phyloP scores from a whole-genome alignment of 2,329 filamentous ascomycete species.

The Aspergillus fischeri region DNA sequence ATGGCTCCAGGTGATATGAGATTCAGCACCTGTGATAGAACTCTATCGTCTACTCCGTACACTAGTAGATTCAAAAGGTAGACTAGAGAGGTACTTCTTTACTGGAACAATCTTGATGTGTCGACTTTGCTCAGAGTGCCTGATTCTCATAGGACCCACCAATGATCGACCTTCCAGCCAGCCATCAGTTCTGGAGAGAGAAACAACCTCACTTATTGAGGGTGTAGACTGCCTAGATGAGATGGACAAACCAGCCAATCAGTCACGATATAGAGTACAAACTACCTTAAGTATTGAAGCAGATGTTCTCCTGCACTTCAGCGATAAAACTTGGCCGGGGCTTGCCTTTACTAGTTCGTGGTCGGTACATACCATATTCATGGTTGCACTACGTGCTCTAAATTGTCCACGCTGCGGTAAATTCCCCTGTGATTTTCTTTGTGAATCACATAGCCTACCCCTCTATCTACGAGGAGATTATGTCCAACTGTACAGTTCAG shows the following conservation, averaged over 20 bases:
- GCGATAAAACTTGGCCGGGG: no score
- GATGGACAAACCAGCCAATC: neutral
- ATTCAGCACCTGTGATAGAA: neutral
- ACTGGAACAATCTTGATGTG: neutral
- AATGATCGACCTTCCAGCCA: slow-evolving; percentile 11
- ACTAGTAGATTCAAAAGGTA: no score
- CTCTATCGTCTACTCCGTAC: no score
- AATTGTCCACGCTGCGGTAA: neutral
- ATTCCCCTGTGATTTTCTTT: neutral
- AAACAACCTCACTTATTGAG: neutral
- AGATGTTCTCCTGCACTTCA: neutral
- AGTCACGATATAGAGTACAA: neutral
- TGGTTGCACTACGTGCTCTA: neutral
- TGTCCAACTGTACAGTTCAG: neutral
- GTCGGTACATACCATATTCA: neutral
- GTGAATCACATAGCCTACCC: neutral
- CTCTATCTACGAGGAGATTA: neutral
- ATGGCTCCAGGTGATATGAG: neutral
- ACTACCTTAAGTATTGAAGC: neutral
- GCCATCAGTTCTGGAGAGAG: neutral
- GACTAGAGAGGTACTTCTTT: neutral
- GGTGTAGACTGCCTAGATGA: neutral
- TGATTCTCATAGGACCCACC: slow-evolving; percentile 12
- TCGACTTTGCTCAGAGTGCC: neutral
- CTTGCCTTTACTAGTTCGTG: neutral